These are phyloP conservation scores for Leptographium flavum DNA, from an alignment of 2,329 filamentous ascomycete genomes.

Conservation along the genomic window DNA sequence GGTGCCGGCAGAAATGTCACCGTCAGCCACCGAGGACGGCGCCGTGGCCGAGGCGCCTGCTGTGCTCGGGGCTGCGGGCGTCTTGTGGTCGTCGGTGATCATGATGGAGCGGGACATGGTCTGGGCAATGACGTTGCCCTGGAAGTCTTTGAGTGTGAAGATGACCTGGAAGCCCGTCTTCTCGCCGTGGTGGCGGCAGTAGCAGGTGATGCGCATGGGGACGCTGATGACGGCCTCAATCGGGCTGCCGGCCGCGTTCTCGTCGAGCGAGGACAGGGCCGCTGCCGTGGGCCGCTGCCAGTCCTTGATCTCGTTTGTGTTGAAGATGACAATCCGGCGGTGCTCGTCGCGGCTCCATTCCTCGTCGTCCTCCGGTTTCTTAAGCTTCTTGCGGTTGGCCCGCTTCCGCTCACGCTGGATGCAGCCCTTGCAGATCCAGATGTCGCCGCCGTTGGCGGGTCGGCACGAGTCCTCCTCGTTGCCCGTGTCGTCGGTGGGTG, in stretches of 20 bases:
- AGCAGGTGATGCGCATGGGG: conserved; percentile 93
- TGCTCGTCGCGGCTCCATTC: conserved; percentile 70
- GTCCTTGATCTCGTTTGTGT: conserved; percentile 74
- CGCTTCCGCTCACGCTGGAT: conserved; percentile 84
- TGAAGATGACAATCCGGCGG: conserved; percentile 78
- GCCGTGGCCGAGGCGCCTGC: conserved; percentile 4
- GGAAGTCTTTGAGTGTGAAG: conserved; percentile 79
- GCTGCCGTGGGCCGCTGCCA: conserved; percentile 48
- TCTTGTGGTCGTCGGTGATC: conserved; percentile 98
- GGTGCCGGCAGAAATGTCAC: conserved; percentile 4
- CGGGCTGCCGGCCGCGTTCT: conserved; percentile 19
- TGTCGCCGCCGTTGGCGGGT: conserved; percentile 80
- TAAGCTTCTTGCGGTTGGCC: conserved; percentile 81
- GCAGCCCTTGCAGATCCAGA: conserved; percentile 83
- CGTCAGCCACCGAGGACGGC: conserved; percentile 6
- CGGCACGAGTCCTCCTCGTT: conserved; percentile 51
- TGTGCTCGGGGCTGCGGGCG: conserved; percentile 23
- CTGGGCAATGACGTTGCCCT: conserved; percentile 66
- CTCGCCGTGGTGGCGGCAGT: conserved; percentile 88
- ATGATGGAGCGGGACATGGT: conserved; percentile 78
- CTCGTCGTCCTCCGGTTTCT: conserved; percentile 85
- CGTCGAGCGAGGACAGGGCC: conserved; percentile 12
- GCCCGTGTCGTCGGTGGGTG: conserved; percentile 18
- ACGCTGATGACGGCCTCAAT: conserved; percentile 45
- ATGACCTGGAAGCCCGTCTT: conserved; percentile 88